A percentile compares a stretch with the other conserved stretches of the same genome.
Evolutionary conservation across 1,139 yeast species (phyloP).

Genomic region (Sugiyamaella japonica): DNA sequence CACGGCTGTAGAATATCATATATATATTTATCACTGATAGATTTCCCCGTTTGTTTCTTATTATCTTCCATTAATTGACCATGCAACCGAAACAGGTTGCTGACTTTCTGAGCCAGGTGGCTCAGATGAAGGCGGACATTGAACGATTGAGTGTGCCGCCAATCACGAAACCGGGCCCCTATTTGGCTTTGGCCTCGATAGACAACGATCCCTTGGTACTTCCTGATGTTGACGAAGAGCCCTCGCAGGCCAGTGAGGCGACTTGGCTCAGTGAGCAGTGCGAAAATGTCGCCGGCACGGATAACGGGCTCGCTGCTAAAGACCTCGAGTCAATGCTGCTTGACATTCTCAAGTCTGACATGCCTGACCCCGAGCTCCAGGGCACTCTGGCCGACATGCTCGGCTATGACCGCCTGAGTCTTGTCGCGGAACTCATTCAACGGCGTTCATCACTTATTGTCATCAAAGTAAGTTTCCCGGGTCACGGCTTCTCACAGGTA

Average conservation of each 20-base stretch:
- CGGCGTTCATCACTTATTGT: conserved; percentile 32
- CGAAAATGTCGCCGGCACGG: not conserved
- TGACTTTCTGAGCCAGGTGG: conserved; percentile 24
- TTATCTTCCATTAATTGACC: not conserved
- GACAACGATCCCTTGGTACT: conserved; percentile 27
- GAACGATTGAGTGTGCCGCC: conserved; percentile 10
- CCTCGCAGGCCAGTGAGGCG: not conserved
- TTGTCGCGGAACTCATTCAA: conserved; percentile 66
- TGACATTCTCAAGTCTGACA: conserved; percentile 38
- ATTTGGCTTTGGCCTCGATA: conserved; percentile 15
- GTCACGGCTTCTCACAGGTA: not conserved
- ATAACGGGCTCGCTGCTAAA: conserved; percentile 24
- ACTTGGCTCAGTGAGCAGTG: conserved; percentile 21
- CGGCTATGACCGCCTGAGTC: conserved; percentile 82
- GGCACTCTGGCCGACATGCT: conserved; percentile 70
- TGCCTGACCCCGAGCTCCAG: conserved; percentile 63
- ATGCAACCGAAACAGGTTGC: conserved; percentile 15
- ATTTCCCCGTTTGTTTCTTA: not conserved
- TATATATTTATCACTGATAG: not conserved
- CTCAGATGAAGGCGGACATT: conserved; percentile 21
- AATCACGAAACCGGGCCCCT: not conserved
- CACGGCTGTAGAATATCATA: conserved; percentile 1
- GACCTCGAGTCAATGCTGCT: conserved; percentile 33
- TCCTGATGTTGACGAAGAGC: conserved; percentile 11
- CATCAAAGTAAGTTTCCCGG: conserved; percentile 1